Percentiles rank a stretch among this genome's conserved stretches.
Evolutionary conservation across 495 filamentous ascomycete genomes (phyloP).

Genomic region (Aspergillus carlsbadensis): DNA sequence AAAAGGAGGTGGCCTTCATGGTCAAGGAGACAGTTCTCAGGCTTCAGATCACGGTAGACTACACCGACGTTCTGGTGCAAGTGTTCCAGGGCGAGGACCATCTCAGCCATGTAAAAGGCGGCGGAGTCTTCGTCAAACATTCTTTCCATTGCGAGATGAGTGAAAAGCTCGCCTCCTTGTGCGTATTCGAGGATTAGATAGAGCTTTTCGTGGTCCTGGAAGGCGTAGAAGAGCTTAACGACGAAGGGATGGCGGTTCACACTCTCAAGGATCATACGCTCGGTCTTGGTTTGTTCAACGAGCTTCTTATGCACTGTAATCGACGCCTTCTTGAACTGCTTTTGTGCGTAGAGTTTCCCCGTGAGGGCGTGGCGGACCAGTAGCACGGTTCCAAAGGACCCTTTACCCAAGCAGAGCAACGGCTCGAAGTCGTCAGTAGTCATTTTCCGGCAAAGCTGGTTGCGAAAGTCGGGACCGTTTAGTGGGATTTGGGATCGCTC

Average conservation of each 20-base stretch:
- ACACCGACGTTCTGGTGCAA: slow-evolving; percentile 90
- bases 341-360: slow-evolving; percentile 91
- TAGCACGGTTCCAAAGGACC: slow-evolving; percentile 89
- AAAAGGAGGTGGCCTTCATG: slow-evolving; percentile 86
- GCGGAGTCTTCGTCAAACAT: slow-evolving; percentile 88
- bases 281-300: slow-evolving; percentile 95
- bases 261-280: slow-evolving; percentile 89
- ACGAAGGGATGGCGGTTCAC: slow-evolving; percentile 96
- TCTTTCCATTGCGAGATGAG: slow-evolving; percentile 80
- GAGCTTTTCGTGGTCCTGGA: slow-evolving; percentile 96
- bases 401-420: slow-evolving; percentile 94
- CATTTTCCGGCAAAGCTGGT: slow-evolving; percentile 72
- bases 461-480: slow-evolving; percentile 31
- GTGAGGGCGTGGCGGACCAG: slow-evolving; percentile 86
- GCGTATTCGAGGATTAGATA: slow-evolving; percentile 98
- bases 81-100: slow-evolving; percentile 90
- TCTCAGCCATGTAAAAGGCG: slow-evolving; percentile 97
- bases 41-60: slow-evolving; percentile 95
- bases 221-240: slow-evolving; percentile 96
- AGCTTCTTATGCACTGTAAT: slow-evolving; percentile 89
- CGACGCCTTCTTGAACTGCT: slow-evolving; percentile 96
- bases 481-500: slow-evolving; percentile 18
- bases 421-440: slow-evolving; percentile 85
- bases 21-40: slow-evolving; percentile 96
- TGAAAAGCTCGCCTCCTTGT: slow-evolving; percentile 94